Evolutionary conservation across 306 rosid species (phyloP).

Genomic region (Oemleria cerasiformis): DNA sequence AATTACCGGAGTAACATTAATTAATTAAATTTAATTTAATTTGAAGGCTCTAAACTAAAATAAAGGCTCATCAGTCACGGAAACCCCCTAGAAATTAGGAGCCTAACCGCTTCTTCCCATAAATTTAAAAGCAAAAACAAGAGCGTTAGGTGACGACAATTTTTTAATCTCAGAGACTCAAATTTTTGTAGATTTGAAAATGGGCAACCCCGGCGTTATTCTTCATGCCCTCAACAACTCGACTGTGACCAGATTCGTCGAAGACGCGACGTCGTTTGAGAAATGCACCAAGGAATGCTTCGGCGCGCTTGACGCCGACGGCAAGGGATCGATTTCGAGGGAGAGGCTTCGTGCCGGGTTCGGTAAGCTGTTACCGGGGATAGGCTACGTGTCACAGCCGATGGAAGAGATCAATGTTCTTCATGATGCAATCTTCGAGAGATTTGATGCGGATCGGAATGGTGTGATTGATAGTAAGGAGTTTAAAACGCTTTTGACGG

Average conservation of each 20-base stretch:
- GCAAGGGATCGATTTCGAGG: conserved; percentile 42
- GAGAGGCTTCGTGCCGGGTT: conserved; percentile 38
- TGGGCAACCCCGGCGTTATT: conserved; percentile 19
- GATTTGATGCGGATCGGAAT: conserved; percentile 46
- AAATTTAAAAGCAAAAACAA: no score
- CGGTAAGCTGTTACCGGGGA: conserved; percentile 31
- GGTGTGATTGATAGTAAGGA: conserved; percentile 37
- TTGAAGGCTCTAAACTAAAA: no score
- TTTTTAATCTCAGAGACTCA: no score
- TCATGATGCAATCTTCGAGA: conserved; percentile 31
- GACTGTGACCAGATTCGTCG: conserved; percentile 26
- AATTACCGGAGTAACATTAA: no score
- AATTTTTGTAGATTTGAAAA: conserved; percentile 3
- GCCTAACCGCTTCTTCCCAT: no score
- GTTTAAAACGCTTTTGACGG: conserved; percentile 43
- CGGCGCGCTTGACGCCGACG: conserved; percentile 31
- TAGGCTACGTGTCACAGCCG: conserved; percentile 31
- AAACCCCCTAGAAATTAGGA: no score
- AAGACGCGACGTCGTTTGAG: conserved; percentile 38
- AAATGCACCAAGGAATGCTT: conserved; percentile 38
- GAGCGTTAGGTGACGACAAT: no score
- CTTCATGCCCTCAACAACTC: conserved; percentile 38
- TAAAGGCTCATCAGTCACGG: no score
- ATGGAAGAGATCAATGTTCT: conserved; percentile 16
- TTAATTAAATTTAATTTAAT: no score